Evolutionary conservation across 2,329 filamentous ascomycete genomes (phyloP).

Genomic region (Pleochaeta shiraiana): DNA sequence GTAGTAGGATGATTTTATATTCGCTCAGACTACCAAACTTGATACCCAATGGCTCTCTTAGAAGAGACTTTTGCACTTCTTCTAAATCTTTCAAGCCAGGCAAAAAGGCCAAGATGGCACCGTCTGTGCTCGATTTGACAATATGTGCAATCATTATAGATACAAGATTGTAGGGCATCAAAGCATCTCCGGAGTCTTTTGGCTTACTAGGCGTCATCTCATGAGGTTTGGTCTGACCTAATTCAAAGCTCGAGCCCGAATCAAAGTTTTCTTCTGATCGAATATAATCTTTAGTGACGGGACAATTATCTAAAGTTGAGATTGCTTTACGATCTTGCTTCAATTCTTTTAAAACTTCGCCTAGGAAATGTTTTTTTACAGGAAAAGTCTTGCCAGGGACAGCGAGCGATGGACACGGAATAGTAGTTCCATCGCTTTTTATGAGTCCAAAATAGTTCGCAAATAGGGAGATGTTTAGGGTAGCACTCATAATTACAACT

Average conservation of each 20-base stretch:
- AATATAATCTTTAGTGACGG: background rate
- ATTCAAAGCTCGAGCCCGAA: background rate
- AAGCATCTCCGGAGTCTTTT: background rate
- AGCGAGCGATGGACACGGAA: slow-evolving; percentile 56
- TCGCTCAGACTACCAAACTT: background rate
- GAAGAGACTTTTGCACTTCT: slow-evolving; percentile 23
- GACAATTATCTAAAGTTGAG: background rate
- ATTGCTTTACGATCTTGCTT: background rate
- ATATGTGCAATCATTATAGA: slow-evolving; percentile 80
- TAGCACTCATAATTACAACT: slow-evolving; percentile 86
- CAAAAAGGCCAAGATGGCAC: slow-evolving; percentile 80
- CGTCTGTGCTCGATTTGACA: slow-evolving; percentile 50
- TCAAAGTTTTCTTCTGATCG: background rate
- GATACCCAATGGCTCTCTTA: slow-evolving; percentile 41
- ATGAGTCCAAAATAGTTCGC: slow-evolving; percentile 45
- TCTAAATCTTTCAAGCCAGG: slow-evolving; percentile 72
- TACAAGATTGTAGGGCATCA: slow-evolving; percentile 36
- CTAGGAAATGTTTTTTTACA: slow-evolving; percentile 67
- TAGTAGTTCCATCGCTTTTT: slow-evolving; percentile 36
- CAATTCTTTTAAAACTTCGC: background rate
- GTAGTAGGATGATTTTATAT: slow-evolving; percentile 48
- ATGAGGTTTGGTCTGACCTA: background rate
- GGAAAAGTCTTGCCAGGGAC: slow-evolving; percentile 76
- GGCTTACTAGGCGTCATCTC: background rate
- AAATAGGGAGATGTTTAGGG: slow-evolving; percentile 68